These are phyloP conservation scores for Diaporthe destruens DNA, from an alignment of 2,329 filamentous ascomycete genomes.

Conservation along the genomic window DNA sequence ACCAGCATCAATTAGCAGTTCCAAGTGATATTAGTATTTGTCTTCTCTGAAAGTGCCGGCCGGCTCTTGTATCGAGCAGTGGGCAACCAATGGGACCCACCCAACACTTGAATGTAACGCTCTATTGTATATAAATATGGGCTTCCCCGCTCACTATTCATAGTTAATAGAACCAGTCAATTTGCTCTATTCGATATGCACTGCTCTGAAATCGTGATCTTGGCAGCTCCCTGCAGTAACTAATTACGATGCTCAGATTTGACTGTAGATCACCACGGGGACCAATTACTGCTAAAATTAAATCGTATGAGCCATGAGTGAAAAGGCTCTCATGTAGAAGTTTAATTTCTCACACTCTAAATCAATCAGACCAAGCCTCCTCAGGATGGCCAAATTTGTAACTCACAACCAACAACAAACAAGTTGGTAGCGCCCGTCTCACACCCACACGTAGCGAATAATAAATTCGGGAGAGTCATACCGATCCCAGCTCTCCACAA, in stretches of 20 bases:
- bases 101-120: too few relatives aligned
- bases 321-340: neutral
- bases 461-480: constrained; percentile 27
- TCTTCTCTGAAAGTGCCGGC: neutral
- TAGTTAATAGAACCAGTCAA: too few relatives aligned
- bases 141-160: too few relatives aligned
- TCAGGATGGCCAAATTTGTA: neutral
- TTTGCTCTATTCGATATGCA: too few relatives aligned
- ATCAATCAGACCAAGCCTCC: too few relatives aligned
- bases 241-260: neutral
- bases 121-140: too few relatives aligned
- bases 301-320: neutral
- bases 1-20: neutral
- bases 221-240: neutral
- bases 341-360: neutral
- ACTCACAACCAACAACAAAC: neutral
- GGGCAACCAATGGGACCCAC: too few relatives aligned
- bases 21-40: neutral
- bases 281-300: neutral
- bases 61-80: too few relatives aligned
- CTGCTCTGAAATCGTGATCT: too few relatives aligned
- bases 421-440: neutral
- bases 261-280: neutral
- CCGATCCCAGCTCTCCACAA: constrained; percentile 24
- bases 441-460: neutral